Base-by-base conservation (phyloP, 305 asterid genomes). In the Stenogyne calaminthoides region DNA sequence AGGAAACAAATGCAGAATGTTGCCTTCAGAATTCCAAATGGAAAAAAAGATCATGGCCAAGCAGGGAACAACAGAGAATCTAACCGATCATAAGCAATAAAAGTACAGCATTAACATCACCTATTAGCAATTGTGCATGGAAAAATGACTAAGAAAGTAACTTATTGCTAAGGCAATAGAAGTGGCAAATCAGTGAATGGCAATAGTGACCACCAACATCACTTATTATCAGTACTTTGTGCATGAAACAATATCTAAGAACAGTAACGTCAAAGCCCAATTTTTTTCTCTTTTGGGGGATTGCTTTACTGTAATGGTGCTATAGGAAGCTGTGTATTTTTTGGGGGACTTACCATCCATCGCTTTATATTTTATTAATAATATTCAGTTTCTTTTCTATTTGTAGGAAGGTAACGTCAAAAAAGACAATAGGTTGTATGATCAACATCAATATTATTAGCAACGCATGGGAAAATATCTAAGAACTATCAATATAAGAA, bases 401-500 rank as follows among this genome's bases (percentile, higher is more conserved):
- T 7, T 4, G 55, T 11, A 20, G 65, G 39, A 57, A 37, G 52
- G 42, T 59, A 36, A 70, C 12, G 32, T 22, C 10, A 70, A 56
- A 55, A 6, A 18, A 42, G 36, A 42, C 49, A 51, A 58, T 61
- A 39, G 44, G 57, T 40, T 42, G 65, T 70, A 54, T 49, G 19
- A 73, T 69, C 67, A 29, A 14, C 27, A 51, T 62, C 42, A 55
- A 14, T 20, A 54, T 27, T 37, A 60, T 56, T 27, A 74, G 42
- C 12, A 49, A 49, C 15, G 4, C 56, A 49, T 49, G 22, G 22
- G 16, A 49, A 44, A 15, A 49, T 49, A 49, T 16, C 22, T 15
- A 49, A 49, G 56, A 49, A 15, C 54, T 37, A n/a, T 78, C 64
- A 52, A 39, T n/a, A 52, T 34, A 57, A 49, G 64, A 54, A 58